Base-by-base conservation (phyloP, 768 basidiomycete genomes). In the Tricholoma hemisulphureum region DNA sequence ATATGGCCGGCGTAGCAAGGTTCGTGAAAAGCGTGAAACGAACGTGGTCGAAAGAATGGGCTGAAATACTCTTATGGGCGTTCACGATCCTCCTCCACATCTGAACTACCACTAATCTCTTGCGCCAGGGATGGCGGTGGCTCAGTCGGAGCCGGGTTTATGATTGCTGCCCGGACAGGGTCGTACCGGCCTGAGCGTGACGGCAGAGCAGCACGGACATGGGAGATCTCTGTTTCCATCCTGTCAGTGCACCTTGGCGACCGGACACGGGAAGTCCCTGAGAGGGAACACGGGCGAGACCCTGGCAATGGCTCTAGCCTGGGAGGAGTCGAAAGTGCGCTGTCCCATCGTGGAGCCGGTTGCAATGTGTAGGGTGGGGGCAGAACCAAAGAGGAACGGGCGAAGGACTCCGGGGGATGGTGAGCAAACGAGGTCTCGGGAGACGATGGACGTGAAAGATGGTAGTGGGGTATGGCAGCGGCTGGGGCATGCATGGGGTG, bases 341-440 rank as follows among this genome's bases (percentile, higher is more conserved):
- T 74, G 56, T 86, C 82, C 87, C 88, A 89, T 52, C 83, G 86
- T 1, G 87, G 87, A 53, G 72, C 74, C 2, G 88, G 88, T 66
- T 89, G 84, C 3, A 90, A 72, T 9, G 85, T 82, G 65, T 83
- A 88, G 2, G 88, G 88, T 14, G 87, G 81, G 14, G 80, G 77
- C 55, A 80, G 69, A 56, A 66, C 63, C 53, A 66, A 59, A 21
- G 69, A 55, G 24, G 67, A 61, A 20, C 67, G 62, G 39, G 61
- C 58, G 58, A 69, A 61, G 26, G 67, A 58, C 50, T 74, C 73
- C 18, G 73, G 71, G 51, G 69, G 65, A 41, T 71, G 69, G 48
- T 73, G 72, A 37, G 71, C 71, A 65, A 75, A 77, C 9, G 58
- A 45, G 24, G 60, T 51, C 21, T 73, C 74, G 18, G 75, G 74